Percentiles rank a stretch among this genome's conserved stretches.
Conservation (phyloP, 495 filamentous ascomycete genomes). For the Baudoinia panamericana region DNA sequence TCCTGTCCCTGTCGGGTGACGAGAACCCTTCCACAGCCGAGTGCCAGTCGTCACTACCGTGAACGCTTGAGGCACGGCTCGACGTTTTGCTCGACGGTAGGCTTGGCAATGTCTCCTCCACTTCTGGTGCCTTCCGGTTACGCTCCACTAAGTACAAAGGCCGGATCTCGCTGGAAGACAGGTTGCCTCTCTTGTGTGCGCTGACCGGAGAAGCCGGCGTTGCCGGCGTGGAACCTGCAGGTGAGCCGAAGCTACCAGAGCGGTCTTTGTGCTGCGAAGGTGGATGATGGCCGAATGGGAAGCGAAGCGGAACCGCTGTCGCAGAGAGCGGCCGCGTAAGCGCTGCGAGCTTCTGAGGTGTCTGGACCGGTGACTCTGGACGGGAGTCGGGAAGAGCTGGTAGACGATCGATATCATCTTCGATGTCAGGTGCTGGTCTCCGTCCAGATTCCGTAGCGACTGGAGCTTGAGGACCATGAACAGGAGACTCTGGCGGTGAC, state of each 20-base stretch:
- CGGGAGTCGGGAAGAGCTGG: slow-evolving; percentile 11
- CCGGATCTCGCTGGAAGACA: slow-evolving; percentile 26
- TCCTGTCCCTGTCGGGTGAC: neutral
- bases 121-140: slow-evolving; percentile 28
- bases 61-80: slow-evolving; percentile 24
- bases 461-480: too few relatives aligned
- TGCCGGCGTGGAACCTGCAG: neutral
- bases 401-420: slow-evolving; percentile 5
- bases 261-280: slow-evolving; percentile 7
- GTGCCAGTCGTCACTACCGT: slow-evolving; percentile 29
- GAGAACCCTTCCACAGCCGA: slow-evolving; percentile 24
- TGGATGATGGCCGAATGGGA: slow-evolving; percentile 15
- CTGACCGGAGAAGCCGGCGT: slow-evolving; percentile 23
- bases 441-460: too few relatives aligned
- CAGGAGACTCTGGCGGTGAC: slow-evolving; percentile 9
- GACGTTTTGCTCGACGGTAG: slow-evolving; percentile 26
- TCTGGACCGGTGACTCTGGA: slow-evolving; percentile 10
- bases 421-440: slow-evolving; percentile 1
- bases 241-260: slow-evolving; percentile 18
- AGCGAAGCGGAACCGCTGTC: slow-evolving; percentile 28
- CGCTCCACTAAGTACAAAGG: slow-evolving; percentile 34
- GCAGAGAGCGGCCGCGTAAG: slow-evolving; percentile 19
- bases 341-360: slow-evolving; percentile 5
- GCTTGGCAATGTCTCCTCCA: slow-evolving; percentile 27
- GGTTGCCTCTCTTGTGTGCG: slow-evolving; percentile 18